Base-by-base conservation (phyloP, 257 asterid species). In the Avicennia marina region DNA sequence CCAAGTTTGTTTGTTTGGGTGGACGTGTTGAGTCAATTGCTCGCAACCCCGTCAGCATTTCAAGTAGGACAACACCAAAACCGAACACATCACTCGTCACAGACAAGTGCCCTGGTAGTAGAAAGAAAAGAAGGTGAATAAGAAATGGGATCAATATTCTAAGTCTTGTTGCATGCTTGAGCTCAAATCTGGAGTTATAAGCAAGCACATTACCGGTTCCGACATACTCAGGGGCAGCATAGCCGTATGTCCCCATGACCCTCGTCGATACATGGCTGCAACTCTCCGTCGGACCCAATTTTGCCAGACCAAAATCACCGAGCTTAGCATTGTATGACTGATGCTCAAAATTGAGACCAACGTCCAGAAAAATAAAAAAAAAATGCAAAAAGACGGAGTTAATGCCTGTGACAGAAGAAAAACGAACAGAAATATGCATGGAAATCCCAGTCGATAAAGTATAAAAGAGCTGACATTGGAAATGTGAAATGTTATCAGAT, bases 291-390 rank as follows among this genome's bases (percentile, higher is more conserved):
- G 71, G 71, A 49, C 65, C 71, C 58, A 58, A 18, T 36, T 56
- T 65, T 4, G 65, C 71, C 34, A 65, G 58, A 31, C 71, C 71
- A 22, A 65, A 65, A 21, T 65, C 71, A 1, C 65, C 22, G 41
- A 65, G 19, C 60, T 65, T 65, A n/a, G 65, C 64, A 47, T 57
- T 19, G 64, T 65, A 65, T 11, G 65, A 65, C 71, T 65, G 60
- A 3, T 5, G 2, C 41, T 2, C 9, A 36, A 36, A 11, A 36
- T 36, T 36, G 10, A 3, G 13, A 36, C 41, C 13, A 2, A 36
- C 10, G 33, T 29, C 7, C 3, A 7, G 7, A 29, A 7, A 29
- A 29, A 3, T 2, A 29, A 8, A 36, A 7, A 8, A 36, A 12
- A 36, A 11, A 7, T 4, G 41, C 9, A 5, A 36, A 36, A n/a